These are phyloP conservation scores for Wickerhamomyces sp. DNA, from an alignment of 1,139 yeast species.

Conservation along the genomic window DNA sequence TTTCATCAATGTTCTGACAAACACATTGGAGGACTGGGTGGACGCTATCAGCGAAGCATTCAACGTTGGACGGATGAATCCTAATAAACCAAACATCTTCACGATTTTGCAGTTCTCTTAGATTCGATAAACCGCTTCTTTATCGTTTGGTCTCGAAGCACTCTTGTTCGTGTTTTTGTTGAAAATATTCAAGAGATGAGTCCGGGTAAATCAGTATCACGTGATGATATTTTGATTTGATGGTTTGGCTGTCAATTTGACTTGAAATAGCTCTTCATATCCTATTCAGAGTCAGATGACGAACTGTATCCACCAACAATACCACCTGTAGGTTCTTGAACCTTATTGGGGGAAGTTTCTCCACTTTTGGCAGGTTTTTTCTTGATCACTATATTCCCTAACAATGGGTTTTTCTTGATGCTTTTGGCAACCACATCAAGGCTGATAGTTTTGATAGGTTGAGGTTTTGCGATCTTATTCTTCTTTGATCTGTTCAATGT, in stretches of 20 bases:
- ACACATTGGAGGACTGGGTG: slow-evolving; percentile 6
- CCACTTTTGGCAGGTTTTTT: background rate
- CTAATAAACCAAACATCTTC: slow-evolving; percentile 13
- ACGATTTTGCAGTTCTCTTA: too few relatives aligned
- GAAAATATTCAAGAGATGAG: background rate
- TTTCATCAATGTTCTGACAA: slow-evolving; percentile 32
- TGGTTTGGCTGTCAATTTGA: too few relatives aligned
- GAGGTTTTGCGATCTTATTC: background rate
- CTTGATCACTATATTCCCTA: background rate
- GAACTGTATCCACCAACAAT: slow-evolving; percentile 7
- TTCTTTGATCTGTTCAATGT: background rate
- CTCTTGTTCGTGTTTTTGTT: background rate
- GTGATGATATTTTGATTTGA: background rate
- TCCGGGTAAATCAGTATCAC: background rate
- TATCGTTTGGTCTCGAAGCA: too few relatives aligned
- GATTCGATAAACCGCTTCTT: too few relatives aligned
- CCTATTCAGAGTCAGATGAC: slow-evolving; percentile 10
- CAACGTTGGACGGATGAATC: slow-evolving; percentile 13
- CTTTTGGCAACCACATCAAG: background rate
- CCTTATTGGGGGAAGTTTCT: background rate
- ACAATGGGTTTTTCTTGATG: background rate
- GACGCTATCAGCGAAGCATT: background rate
- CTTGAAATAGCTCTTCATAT: too few relatives aligned
- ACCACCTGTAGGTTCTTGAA: background rate
- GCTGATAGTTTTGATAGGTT: background rate